phyloP scores from a whole-genome alignment of 2,329 filamentous ascomycete species.

The Lachnellula cervina region DNA sequence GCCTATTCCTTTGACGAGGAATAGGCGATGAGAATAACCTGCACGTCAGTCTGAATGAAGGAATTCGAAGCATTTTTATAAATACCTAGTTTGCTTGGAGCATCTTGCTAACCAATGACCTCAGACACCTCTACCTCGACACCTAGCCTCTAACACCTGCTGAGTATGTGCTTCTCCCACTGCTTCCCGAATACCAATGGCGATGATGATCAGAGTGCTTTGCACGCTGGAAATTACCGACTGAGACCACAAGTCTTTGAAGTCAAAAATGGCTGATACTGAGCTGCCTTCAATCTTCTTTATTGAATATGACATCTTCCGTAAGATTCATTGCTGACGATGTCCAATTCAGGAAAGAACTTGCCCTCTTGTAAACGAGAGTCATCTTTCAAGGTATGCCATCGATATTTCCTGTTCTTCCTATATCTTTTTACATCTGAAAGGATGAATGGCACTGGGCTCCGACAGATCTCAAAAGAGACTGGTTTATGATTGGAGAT shows the following conservation, averaged over 20 bases:
- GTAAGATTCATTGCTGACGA: conserved; percentile 12
- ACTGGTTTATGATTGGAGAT: conserved; percentile 69
- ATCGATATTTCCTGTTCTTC: neutral
- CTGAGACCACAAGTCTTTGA: conserved; percentile 69
- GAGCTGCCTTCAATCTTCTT: conserved; percentile 42
- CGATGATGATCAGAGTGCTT: conserved; percentile 34
- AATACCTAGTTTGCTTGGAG: neutral
- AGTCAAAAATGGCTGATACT: conserved; percentile 82
- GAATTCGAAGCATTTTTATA: neutral
- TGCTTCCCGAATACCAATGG: conserved; percentile 26
- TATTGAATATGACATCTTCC: conserved; percentile 7
- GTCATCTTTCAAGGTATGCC: conserved; percentile 15
- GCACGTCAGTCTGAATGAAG: conserved; percentile 81
- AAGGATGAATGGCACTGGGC: conserved; percentile 97
- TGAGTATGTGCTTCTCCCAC: conserved; percentile 2
- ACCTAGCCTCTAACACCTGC: neutral
- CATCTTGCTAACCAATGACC: neutral
- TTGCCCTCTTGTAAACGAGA: neutral
- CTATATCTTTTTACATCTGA: conserved; percentile 13
- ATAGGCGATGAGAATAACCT: neutral
- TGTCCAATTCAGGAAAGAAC: neutral
- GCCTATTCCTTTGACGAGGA: conserved; percentile 51
- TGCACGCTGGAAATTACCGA: conserved; percentile 90
- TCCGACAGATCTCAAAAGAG: conserved; percentile 58
- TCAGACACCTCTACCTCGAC: neutral